Conservation (phyloP, 1,284 basidiomycete species). For the Mycena sp. region DNA sequence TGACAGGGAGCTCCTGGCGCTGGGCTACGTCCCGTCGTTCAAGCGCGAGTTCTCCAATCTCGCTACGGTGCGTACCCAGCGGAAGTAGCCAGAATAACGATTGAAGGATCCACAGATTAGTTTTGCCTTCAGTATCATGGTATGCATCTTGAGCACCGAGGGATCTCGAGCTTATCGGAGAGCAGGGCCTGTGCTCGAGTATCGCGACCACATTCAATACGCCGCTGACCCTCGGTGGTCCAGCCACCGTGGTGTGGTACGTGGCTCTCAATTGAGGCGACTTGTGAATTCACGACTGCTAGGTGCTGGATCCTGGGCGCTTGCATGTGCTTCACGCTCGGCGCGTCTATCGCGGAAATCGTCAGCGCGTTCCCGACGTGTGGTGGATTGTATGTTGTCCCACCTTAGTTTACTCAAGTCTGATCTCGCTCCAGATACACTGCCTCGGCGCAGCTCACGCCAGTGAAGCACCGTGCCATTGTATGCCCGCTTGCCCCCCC, state of each 20-base stretch:
- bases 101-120: conserved; percentile 60
- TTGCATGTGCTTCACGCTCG: conserved; percentile 79
- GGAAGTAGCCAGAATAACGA: not conserved
- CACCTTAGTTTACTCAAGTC: conserved; percentile 11
- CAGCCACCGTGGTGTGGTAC: conserved; percentile 63
- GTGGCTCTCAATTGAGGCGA: not conserved
- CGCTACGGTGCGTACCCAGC: conserved; percentile 62
- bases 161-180: too few relatives aligned
- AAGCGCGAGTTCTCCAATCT: conserved; percentile 85
- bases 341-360: conserved; percentile 82
- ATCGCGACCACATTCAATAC: conserved; percentile 87
- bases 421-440: conserved; percentile 60
- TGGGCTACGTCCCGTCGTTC: conserved; percentile 83
- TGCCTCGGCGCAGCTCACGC: conserved; percentile 80
- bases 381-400: conserved; percentile 72
- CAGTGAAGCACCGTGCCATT: conserved; percentile 71
- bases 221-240: conserved; percentile 79
- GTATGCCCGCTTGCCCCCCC: conserved; percentile 43
- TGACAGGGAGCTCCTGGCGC: conserved; percentile 69
- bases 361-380: conserved; percentile 84
- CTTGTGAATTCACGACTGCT: conserved; percentile 51
- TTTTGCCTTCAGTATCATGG: conserved; percentile 83
- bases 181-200: conserved; percentile 74
- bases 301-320: conserved; percentile 86
- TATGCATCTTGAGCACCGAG: too few relatives aligned